Evolutionary conservation across 2,329 filamentous ascomycete species (phyloP), one percentile per base, ranked within the genome.

Genomic region (Thielaviopsis euricoi): DNA sequence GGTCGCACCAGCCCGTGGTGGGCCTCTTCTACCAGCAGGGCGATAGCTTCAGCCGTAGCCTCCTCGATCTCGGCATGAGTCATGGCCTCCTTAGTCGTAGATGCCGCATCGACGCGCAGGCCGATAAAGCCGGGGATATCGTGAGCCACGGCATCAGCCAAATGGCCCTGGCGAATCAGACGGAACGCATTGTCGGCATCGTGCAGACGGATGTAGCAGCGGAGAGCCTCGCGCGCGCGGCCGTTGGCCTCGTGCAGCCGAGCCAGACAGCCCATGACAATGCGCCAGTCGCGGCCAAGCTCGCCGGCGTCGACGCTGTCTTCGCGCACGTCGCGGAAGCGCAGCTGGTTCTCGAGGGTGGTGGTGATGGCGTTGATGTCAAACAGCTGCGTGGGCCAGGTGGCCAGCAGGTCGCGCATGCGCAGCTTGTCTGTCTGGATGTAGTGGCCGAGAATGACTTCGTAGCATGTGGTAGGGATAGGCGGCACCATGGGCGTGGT

Each of bases 91-190:
- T 86, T 72, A 63, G 86, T 81, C 55, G 83, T 80, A 61, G 82
- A 79, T 5, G 26, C 19, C 25, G 49, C 29, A 0, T 86, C 82
- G 2, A 98, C 86, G n/a, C 90, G 82, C 56, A 98, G 79, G 62
- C 88, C 78, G 58, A 98, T 85, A 64, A 98, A 87, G 40, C 87
- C 85, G 4, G 89, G 84, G 40, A 98, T 90, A 67, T 98, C 89
- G 65, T 96, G 90, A 0, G 82, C 81, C 13, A 97, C 83, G 1
- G 89, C 85, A 65, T 95, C 89, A 0, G 94, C 83, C n/a, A 98
- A 77, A 67, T 95, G 89, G 64, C 88, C 86, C 46, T 95, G 87
- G 61, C 83, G 81, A 64, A 98, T 94, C 60, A 98, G 72, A 13
- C 79, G 74, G 79, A 98, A 91, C 0, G 88, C 87, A 10, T 86